These are phyloP conservation scores for Penicillium manginii DNA, from an alignment of 495 filamentous ascomycete genomes.

Conservation along the genomic window DNA sequence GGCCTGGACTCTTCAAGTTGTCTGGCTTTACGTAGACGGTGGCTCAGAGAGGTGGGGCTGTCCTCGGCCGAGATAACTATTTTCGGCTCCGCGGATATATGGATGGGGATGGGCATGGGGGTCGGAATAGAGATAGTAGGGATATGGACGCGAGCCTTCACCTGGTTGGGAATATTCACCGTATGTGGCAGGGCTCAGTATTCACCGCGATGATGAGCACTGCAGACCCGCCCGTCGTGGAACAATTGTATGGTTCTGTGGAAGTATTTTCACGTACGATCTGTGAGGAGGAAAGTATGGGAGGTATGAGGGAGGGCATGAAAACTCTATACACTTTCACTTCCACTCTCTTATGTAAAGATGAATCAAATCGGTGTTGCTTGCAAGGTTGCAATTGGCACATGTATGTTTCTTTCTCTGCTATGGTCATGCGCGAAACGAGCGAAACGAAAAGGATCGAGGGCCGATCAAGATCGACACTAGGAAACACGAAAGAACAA, in stretches of 20 bases:
- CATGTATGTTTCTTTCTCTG: slow-evolving; percentile 9
- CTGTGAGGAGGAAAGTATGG: background rate
- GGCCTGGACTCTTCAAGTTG: too few species aligned
- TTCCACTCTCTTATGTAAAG: background rate
- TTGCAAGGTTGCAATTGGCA: background rate
- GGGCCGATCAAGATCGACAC: background rate
- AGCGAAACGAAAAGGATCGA: background rate
- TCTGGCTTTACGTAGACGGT: too few species aligned
- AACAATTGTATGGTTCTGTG: background rate
- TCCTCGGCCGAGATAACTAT: slow-evolving; percentile 3
- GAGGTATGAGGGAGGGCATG: background rate
- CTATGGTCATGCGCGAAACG: slow-evolving; percentile 9
- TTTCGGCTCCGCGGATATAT: background rate
- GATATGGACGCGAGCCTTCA: background rate
- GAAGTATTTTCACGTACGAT: background rate
- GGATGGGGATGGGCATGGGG: too few species aligned
- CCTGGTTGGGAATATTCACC: slow-evolving; percentile 17
- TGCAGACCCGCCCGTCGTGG: background rate
- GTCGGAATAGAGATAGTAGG: too few species aligned
- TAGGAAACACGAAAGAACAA: background rate
- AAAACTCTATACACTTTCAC: background rate
- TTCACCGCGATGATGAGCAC: background rate
- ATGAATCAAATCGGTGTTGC: background rate
- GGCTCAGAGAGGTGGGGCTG: too few species aligned
- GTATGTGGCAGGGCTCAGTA: background rate